Percentiles rank a stretch among this genome's conserved stretches.
Conservation (phyloP, 345 rosid genomes). For the Clarkia xantiana region DNA sequence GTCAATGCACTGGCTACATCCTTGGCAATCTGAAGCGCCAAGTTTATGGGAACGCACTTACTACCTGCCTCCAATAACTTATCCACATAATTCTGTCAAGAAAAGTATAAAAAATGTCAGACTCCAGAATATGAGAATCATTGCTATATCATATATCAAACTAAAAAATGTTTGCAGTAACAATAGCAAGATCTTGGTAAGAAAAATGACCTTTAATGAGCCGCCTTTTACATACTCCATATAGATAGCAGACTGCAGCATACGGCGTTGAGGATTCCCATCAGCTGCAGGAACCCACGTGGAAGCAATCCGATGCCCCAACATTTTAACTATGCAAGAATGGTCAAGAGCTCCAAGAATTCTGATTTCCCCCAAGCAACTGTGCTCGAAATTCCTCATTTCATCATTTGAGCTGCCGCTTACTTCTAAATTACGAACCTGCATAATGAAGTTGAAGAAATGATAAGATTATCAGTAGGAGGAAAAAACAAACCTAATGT, state of each 20-base stretch:
- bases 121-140: neutral
- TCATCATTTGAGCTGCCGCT: slow-evolving; percentile 39
- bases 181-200: neutral
- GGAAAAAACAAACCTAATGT: neutral
- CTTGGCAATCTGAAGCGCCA: slow-evolving; percentile 56
- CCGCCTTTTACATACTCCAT: slow-evolving; percentile 83
- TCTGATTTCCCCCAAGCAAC: slow-evolving; percentile 82
- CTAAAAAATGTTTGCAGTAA: too few species aligned
- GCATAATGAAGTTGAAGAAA: slow-evolving; percentile 12
- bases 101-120: slow-evolving; percentile 2
- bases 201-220: slow-evolving; percentile 50
- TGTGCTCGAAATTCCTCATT: slow-evolving; percentile 61
- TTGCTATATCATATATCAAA: neutral
- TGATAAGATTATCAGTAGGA: neutral
- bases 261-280: slow-evolving; percentile 36
- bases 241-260: slow-evolving; percentile 57
- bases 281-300: slow-evolving; percentile 49
- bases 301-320: slow-evolving; percentile 75
- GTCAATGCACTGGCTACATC: slow-evolving; percentile 64
- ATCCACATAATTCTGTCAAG: slow-evolving; percentile 48
- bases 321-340: slow-evolving; percentile 74
- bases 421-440: slow-evolving; percentile 62
- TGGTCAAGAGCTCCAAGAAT: slow-evolving; percentile 63
- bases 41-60: slow-evolving; percentile 45
- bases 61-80: slow-evolving; percentile 52